These are phyloP conservation scores for Apiospora marii DNA, from an alignment of 2,329 filamentous ascomycete genomes.

Conservation along the genomic window DNA sequence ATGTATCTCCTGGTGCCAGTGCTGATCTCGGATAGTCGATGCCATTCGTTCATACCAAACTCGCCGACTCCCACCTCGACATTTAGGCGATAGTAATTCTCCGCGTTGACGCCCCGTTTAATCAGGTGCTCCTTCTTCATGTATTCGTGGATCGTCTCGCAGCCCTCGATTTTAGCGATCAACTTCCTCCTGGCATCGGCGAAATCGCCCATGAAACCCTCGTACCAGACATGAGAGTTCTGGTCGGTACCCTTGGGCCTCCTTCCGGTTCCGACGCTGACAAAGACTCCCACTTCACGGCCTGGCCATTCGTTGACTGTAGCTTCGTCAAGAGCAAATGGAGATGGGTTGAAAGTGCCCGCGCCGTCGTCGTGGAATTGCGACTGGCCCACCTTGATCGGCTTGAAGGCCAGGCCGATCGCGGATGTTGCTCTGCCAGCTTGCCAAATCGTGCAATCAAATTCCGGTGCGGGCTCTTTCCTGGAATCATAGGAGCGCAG, in stretches of 20 bases:
- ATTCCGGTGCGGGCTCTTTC: constrained; percentile 88
- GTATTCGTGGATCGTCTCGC: constrained; percentile 86
- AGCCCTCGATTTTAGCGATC: constrained; percentile 93
- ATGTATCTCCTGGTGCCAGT: constrained; percentile 90
- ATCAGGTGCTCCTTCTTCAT: constrained; percentile 83
- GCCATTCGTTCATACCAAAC: constrained; percentile 99
- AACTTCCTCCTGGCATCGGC: constrained; percentile 86
- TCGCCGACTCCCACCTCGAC: constrained; percentile 96
- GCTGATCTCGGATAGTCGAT: constrained; percentile 91
- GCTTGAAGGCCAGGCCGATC: constrained; percentile 93
- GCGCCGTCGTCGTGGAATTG: constrained; percentile 92
- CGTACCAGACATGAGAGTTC: constrained; percentile 86
- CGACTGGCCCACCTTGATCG: constrained; percentile 91
- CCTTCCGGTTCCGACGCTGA: constrained; percentile 95
- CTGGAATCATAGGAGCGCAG: constrained; percentile 95
- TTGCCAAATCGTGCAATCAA: constrained; percentile 96
- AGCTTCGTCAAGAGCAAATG: constrained; percentile 87
- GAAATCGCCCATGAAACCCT: constrained; percentile 90
- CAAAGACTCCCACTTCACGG: constrained; percentile 87
- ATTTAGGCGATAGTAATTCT: constrained; percentile 96
- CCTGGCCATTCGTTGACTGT: constrained; percentile 94
- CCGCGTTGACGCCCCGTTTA: constrained; percentile 80
- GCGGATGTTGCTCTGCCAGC: constrained; percentile 93
- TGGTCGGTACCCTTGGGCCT: constrained; percentile 71
- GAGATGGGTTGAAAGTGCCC: constrained; percentile 91